Percentiles rank a stretch among this genome's conserved stretches.
Conservation (phyloP, 805 yeast species). For the Brettanomyces bruxellensis region DNA sequence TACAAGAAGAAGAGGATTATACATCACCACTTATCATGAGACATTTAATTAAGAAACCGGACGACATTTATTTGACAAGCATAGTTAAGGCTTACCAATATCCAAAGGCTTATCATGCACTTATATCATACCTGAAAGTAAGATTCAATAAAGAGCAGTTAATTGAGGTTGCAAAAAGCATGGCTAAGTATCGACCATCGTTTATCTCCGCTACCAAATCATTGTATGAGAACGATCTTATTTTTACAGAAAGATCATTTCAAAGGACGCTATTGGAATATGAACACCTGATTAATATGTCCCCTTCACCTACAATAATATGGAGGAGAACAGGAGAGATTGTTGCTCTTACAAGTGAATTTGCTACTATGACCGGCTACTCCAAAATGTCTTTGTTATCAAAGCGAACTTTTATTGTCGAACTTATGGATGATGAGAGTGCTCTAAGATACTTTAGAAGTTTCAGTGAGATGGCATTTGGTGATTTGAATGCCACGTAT, state of each 20-base stretch:
- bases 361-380: conserved; percentile 61
- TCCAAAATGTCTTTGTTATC: conserved; percentile 47
- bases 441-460: conserved; percentile 64
- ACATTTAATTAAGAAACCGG: conserved; percentile 43
- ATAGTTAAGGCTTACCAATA: conserved; percentile 44
- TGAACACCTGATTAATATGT: conserved; percentile 43
- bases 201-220: conserved; percentile 71
- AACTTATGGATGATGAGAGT: conserved; percentile 73
- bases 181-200: conserved; percentile 65
- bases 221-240: conserved; percentile 60
- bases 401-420: conserved; percentile 62
- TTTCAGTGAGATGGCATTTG: conserved; percentile 67
- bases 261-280: conserved; percentile 51
- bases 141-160: conserved; percentile 36
- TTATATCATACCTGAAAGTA: conserved; percentile 43
- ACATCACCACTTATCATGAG: conserved; percentile 50
- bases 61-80: conserved; percentile 38
- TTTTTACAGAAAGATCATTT: conserved; percentile 50
- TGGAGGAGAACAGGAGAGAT: conserved; percentile 87
- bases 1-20: conserved; percentile 33
- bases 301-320: conserved; percentile 72
- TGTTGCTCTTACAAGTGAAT: conserved; percentile 68
- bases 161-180: conserved; percentile 40
- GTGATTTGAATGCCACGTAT: conserved; percentile 45
- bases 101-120: conserved; percentile 53